Conservation (phyloP, 2,329 filamentous ascomycete genomes). For the Neofusicoccum kwambonambiense region DNA sequence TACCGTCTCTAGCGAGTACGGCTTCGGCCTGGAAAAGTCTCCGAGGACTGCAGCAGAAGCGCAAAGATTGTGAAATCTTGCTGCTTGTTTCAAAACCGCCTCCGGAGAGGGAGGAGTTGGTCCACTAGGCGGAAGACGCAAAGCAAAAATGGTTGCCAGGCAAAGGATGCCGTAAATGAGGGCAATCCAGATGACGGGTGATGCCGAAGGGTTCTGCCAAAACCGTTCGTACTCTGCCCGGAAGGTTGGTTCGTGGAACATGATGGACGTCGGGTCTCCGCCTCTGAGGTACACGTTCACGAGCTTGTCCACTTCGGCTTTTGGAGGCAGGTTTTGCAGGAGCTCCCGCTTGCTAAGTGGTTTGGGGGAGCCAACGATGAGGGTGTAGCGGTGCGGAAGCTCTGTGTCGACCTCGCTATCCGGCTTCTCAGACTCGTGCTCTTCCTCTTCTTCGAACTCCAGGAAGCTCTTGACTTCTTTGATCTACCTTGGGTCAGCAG, state of each 20-base stretch:
- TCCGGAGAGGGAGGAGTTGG: background rate
- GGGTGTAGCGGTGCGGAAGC: background rate
- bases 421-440: slow-evolving; percentile 20
- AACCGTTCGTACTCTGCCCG: slow-evolving; percentile 44
- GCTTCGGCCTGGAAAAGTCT: slow-evolving; percentile 32
- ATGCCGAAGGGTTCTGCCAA: slow-evolving; percentile 40
- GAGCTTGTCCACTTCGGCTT: slow-evolving; percentile 33
- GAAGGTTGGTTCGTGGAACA: slow-evolving; percentile 25
- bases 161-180: slow-evolving; percentile 49
- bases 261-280: slow-evolving; percentile 26
- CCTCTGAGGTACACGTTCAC: slow-evolving; percentile 28
- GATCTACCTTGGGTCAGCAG: slow-evolving; percentile 21
- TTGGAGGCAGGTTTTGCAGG: slow-evolving; percentile 21
- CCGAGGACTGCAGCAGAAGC: slow-evolving; percentile 30
- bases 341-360: slow-evolving; percentile 27
- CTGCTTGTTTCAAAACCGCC: slow-evolving; percentile 23
- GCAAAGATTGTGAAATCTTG: slow-evolving; percentile 29
- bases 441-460: slow-evolving; percentile 20
- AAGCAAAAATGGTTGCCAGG: slow-evolving; percentile 35
- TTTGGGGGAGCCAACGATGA: slow-evolving; percentile 16
- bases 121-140: slow-evolving; percentile 21
- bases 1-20: slow-evolving; percentile 28
- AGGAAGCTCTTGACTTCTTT: slow-evolving; percentile 29
- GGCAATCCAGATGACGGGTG: slow-evolving; percentile 47
- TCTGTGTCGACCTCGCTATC: slow-evolving; percentile 2